Percentiles rank a stretch among this genome's conserved stretches.
Evolutionary conservation across 495 filamentous ascomycete genomes (phyloP).

Genomic region (Neohortaea acidophila): DNA sequence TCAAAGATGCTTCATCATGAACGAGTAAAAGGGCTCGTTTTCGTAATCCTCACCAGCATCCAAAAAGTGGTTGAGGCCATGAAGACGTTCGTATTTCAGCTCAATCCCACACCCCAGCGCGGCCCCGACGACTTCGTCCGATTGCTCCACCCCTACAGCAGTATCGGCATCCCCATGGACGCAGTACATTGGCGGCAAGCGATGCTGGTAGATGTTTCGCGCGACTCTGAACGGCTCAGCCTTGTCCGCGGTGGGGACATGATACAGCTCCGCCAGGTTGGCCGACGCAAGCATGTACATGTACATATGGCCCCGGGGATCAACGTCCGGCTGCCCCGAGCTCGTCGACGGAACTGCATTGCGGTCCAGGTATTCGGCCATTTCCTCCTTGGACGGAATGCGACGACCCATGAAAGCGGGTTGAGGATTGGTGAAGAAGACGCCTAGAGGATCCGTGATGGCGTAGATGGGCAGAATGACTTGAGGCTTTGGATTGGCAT

Average conservation of each 20-base stretch:
- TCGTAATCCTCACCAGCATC: slow-evolving; percentile 5
- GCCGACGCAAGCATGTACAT: slow-evolving; percentile 11
- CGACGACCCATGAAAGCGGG: background rate
- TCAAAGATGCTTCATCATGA: slow-evolving; percentile 11
- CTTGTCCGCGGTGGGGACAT: background rate
- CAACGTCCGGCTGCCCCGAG: background rate
- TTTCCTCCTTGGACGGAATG: background rate
- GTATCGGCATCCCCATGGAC: slow-evolving; percentile 10
- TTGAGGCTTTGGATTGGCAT: slow-evolving; percentile 13
- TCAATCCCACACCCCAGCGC: slow-evolving; percentile 6
- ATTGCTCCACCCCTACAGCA: slow-evolving; percentile 13
- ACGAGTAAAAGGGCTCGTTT: slow-evolving; percentile 11
- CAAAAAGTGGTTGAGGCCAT: slow-evolving; percentile 13
- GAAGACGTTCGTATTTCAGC: slow-evolving; percentile 8
- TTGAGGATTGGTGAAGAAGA: slow-evolving; percentile 11
- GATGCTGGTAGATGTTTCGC: slow-evolving; percentile 4
- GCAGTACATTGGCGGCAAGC: slow-evolving; percentile 11
- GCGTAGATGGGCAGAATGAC: slow-evolving; percentile 15
- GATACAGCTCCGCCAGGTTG: slow-evolving; percentile 4
- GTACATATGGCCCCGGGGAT: background rate
- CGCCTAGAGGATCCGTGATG: slow-evolving; percentile 13
- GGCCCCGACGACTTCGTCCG: slow-evolving; percentile 14
- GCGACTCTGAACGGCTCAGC: slow-evolving; percentile 9
- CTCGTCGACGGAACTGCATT: slow-evolving; percentile 3
- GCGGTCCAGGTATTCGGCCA: slow-evolving; percentile 6